These are phyloP conservation scores for Chalciporus sphaerocephalus DNA, from an alignment of 768 basidiomycete genomes.

Conservation along the genomic window DNA sequence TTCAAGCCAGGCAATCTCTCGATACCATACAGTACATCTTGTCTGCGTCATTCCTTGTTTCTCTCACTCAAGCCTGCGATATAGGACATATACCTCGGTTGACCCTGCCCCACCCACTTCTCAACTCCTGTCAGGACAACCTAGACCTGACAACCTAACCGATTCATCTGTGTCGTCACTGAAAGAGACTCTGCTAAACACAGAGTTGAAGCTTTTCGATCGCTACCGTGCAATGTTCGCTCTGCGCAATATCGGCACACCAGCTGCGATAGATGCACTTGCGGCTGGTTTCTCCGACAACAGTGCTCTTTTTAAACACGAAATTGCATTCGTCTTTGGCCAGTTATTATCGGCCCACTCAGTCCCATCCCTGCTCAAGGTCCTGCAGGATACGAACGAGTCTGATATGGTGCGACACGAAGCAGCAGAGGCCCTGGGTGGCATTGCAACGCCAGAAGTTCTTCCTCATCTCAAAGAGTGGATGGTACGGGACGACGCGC, in stretches of 20 bases:
- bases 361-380: conserved; percentile 76
- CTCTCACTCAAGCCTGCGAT: background rate
- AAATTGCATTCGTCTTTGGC: conserved; percentile 97
- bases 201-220: conserved; percentile 71
- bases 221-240: conserved; percentile 99
- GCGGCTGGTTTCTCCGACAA: conserved; percentile 87
- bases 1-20: conserved; percentile 29
- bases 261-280: conserved; percentile 83
- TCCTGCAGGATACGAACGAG: conserved; percentile 69
- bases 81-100: conserved; percentile 72
- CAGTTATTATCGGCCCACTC: conserved; percentile 88
- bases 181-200: conserved; percentile 60
- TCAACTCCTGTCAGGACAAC: conserved; percentile 50
- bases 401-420: conserved; percentile 98
- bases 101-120: conserved; percentile 87
- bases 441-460: conserved; percentile 91
- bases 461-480: conserved; percentile 83
- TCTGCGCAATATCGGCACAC: conserved; percentile 85
- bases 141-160: conserved; percentile 49
- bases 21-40: conserved; percentile 36
- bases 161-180: conserved; percentile 50
- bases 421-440: conserved; percentile 97
- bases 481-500: conserved; percentile 72
- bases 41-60: background rate
- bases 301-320: conserved; percentile 93